A percentile compares a stretch with the other conserved stretches of the same genome.
Evolutionary conservation across 176 grass and related monocot genomes (phyloP).

Genomic region (Triticum timopheevii): DNA sequence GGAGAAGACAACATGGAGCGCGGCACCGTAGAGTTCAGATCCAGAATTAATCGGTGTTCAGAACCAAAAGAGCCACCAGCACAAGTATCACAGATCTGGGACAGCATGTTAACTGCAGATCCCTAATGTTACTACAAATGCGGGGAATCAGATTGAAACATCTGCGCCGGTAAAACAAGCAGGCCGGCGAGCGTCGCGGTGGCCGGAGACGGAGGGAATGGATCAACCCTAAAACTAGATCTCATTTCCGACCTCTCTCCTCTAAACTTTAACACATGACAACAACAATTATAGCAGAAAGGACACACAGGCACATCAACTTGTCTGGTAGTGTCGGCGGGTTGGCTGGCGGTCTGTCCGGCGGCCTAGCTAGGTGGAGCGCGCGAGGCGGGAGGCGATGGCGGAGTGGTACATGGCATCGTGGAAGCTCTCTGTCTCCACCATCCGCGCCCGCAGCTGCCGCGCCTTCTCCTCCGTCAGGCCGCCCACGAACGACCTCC

Average conservation of each 20-base stretch:
- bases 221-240: slow-evolving; percentile 3
- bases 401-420: slow-evolving; percentile 33
- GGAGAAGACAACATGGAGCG: too few species aligned
- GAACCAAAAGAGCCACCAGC: neutral
- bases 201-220: neutral
- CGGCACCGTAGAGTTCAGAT: neutral
- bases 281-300: neutral
- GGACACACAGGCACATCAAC: neutral
- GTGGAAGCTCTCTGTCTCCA: slow-evolving; percentile 22
- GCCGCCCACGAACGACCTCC: slow-evolving; percentile 3
- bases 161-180: neutral
- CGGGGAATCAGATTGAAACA: neutral
- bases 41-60: neutral
- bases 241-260: neutral
- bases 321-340: neutral
- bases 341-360: neutral
- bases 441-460: slow-evolving; percentile 16
- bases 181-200: neutral
- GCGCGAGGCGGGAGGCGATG: slow-evolving; percentile 86
- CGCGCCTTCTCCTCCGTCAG: slow-evolving; percentile 58
- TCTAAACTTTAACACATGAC: neutral
- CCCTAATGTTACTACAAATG: neutral
- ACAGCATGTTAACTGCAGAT: neutral
- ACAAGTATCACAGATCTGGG: neutral
- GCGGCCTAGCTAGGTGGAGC: slow-evolving; percentile 9